Evolutionary conservation across 73 alveolate species (phyloP).

Genomic region (Blepharisma japonicum): DNA sequence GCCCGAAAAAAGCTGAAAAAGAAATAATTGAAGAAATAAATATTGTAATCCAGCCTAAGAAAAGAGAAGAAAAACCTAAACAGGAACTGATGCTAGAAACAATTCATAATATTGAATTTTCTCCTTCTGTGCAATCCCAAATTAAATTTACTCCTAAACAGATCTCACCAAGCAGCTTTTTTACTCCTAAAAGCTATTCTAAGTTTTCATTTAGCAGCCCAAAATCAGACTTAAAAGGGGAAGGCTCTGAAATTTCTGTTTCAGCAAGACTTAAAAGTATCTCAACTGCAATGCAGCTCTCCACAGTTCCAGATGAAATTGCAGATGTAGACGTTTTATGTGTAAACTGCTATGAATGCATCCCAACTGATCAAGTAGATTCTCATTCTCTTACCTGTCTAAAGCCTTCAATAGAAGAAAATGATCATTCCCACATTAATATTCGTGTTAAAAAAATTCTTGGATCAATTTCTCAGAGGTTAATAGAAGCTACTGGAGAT

Average conservation of each 20-base stretch:
- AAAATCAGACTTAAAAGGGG: background rate
- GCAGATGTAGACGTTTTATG: conserved; percentile 23
- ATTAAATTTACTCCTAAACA: background rate
- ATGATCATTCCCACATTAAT: conserved; percentile 2
- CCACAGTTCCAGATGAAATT: background rate
- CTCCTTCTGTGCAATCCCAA: background rate
- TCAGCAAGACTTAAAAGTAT: background rate
- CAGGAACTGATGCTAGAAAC: background rate
- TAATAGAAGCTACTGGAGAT: background rate
- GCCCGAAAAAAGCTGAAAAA: background rate
- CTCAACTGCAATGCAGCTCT: background rate
- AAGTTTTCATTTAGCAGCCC: background rate
- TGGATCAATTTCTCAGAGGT: background rate
- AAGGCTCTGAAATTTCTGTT: background rate
- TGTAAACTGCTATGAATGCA: conserved; percentile 32
- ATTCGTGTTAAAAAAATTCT: background rate
- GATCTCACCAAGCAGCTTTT: background rate
- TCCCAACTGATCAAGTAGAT: conserved; percentile 24
- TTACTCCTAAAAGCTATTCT: background rate
- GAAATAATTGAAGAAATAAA: background rate
- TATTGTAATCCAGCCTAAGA: background rate
- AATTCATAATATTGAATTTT: background rate
- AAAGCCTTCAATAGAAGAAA: background rate
- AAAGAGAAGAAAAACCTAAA: background rate
- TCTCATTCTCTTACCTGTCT: conserved; percentile 30